Evolutionary conservation across 176 grass and related monocot species (phyloP).

Genomic region (Avena eriantha): DNA sequence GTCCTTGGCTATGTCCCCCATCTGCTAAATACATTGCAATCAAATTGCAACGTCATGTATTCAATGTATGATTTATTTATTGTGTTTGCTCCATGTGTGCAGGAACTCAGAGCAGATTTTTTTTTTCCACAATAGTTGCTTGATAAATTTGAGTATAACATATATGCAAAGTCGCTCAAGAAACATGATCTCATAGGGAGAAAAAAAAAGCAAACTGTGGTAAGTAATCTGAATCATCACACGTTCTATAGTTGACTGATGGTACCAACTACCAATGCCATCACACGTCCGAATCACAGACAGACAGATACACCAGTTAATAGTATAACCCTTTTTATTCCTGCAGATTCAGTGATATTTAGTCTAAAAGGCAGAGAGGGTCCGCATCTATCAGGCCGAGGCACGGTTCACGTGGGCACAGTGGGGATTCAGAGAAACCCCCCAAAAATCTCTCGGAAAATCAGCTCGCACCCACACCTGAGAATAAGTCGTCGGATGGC

Average conservation of each 20-base stretch:
- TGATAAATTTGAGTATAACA: background rate
- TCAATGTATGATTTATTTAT: background rate
- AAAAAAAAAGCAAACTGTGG: background rate
- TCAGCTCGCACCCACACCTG: background rate
- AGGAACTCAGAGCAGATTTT: background rate
- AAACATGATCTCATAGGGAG: background rate
- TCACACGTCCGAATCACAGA: background rate
- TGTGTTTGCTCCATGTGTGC: background rate
- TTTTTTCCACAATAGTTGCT: background rate
- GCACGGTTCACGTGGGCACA: background rate
- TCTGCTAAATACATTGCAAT: slow-evolving; percentile 34
- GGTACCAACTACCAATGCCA: background rate
- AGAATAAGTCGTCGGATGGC: background rate
- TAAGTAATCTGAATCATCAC: background rate
- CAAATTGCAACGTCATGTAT: background rate
- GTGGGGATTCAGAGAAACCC: background rate
- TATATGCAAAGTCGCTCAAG: background rate
- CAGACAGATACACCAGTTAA: background rate
- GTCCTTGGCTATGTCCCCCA: slow-evolving; percentile 85
- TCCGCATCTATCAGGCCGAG: background rate
- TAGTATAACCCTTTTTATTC: background rate
- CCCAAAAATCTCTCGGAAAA: background rate
- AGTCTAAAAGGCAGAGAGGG: background rate
- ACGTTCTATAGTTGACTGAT: background rate
- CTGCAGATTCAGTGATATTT: background rate